Evolutionary conservation across 495 filamentous ascomycete species (phyloP), one percentile per base, ranked within the genome.

Genomic region (Melanomma pulvis-pyrius): DNA sequence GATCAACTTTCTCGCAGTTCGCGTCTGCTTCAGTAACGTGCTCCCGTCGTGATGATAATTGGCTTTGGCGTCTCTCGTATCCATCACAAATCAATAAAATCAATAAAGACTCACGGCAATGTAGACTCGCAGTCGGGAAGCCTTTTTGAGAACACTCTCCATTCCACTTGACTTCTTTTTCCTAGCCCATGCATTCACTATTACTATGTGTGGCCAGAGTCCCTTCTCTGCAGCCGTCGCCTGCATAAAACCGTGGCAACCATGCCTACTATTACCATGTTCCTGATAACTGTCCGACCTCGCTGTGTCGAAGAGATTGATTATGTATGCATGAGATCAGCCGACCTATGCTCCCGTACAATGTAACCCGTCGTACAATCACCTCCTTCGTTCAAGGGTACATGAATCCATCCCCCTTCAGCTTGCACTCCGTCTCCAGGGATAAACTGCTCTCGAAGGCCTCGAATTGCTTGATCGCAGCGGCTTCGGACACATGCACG

Each of bases 391-490:
- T 22, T 67, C 55, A 72, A 2, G 70, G 70, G 19, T 59, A n/a
- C 70, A 72, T 72, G 50, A 72, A 69, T 34, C 70, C 70, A 56
- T 69, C 62, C 0, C 39, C 62, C 15, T 30, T 36, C 50, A 62
- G 1, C 1, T 54, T 19, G 34, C 61, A 64, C 0, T 72, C 66
- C 21, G 70, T 72, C 58, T 63, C 47, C 6, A 72, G 36, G 15
- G 22, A 51, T 30, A 72, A 64, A 5, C n/a, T 71, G 5, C 64
- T 26, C 49, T 59, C 47, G 36, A 71, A 71, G 13, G 55, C 54
- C 39, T 50, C 58, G 26, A 61, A 29, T 32, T 56, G 41, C 48
- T 30, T 32, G 22, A 55, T 28, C 15, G 44, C 65, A 5, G 24
- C 30, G 9, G 47, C 56, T 19, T 61, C 21, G 15, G 44, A 41